phyloP scores from a whole-genome alignment of 2,329 filamentous ascomycete genomes.

The Leptographium radiaticola region DNA sequence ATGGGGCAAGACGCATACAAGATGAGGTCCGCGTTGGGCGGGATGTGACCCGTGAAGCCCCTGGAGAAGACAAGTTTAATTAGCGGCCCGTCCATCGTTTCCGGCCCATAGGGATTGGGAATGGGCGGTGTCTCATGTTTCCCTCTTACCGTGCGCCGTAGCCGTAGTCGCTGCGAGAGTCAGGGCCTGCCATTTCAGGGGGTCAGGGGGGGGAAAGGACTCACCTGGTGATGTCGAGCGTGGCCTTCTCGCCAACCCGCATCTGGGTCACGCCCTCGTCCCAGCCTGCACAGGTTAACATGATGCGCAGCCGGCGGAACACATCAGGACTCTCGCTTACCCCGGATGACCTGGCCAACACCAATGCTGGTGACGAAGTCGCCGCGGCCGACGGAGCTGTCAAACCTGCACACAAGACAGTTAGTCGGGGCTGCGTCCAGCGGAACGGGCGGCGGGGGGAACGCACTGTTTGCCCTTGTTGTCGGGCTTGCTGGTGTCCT shows the following conservation, averaged over 20 bases:
- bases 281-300: slow-evolving; percentile 44
- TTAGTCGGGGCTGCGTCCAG: slow-evolving; percentile 1
- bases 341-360: slow-evolving; percentile 71
- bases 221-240: slow-evolving; percentile 67
- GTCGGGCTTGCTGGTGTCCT: slow-evolving; percentile 46
- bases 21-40: slow-evolving; percentile 59
- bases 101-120: not conserved
- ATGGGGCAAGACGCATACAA: slow-evolving; percentile 51
- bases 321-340: slow-evolving; percentile 29
- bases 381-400: slow-evolving; percentile 66
- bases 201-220: slow-evolving; percentile 11
- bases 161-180: slow-evolving; percentile 41
- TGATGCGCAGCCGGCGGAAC: not conserved
- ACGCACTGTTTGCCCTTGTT: slow-evolving; percentile 61
- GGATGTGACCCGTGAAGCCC: slow-evolving; percentile 69
- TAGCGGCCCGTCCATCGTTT: slow-evolving; percentile 8
- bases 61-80: slow-evolving; percentile 26
- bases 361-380: slow-evolving; percentile 72
- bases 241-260: slow-evolving; percentile 83
- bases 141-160: slow-evolving; percentile 46
- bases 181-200: not conserved
- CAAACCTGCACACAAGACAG: slow-evolving; percentile 52
- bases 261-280: slow-evolving; percentile 76
- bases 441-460: no score
- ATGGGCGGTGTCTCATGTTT: not conserved